phyloP scores from a whole-genome alignment of 2,329 filamentous ascomycete genomes.

The Fusarium verticillioides region DNA sequence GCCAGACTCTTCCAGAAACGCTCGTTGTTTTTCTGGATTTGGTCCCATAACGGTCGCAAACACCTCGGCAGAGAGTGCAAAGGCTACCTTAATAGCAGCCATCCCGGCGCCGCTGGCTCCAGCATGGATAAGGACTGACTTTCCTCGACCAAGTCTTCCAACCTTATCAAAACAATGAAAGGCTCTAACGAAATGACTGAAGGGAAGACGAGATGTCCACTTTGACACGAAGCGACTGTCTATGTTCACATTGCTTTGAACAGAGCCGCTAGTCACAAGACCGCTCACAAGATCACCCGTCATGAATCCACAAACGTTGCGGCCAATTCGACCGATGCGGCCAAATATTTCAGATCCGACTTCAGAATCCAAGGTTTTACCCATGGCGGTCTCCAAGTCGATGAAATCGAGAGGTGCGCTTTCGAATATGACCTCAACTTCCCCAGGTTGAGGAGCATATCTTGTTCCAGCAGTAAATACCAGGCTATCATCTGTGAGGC shows the following conservation, averaged over 20 bases:
- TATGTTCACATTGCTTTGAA: conserved; percentile 50
- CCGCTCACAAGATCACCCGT: conserved; percentile 57
- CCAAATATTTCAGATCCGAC: conserved; percentile 58
- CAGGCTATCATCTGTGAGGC: conserved; percentile 40
- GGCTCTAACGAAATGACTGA: conserved; percentile 55
- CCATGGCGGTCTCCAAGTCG: conserved; percentile 53
- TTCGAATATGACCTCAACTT: conserved; percentile 56
- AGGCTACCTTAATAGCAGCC: conserved; percentile 56
- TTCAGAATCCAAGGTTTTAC: conserved; percentile 44
- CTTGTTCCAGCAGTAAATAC: conserved; percentile 38
- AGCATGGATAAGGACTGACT: conserved; percentile 56
- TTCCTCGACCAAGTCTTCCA: conserved; percentile 43
- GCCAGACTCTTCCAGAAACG: conserved; percentile 49
- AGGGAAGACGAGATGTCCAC: conserved; percentile 45
- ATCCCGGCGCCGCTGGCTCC: conserved; percentile 58
- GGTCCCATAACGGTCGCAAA: conserved; percentile 54
- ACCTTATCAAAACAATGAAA: conserved; percentile 54
- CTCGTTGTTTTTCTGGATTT: conserved; percentile 49
- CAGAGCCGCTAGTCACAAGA: conserved; percentile 49
- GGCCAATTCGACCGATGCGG: conserved; percentile 49
- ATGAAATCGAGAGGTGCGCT: conserved; percentile 49
- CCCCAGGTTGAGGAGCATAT: conserved; percentile 42
- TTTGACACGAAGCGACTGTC: conserved; percentile 52
- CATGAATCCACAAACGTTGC: conserved; percentile 46
- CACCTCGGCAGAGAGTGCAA: conserved; percentile 52